Conservation (phyloP, 164 flowering plant species). For the Tetracentron sinense region DNA sequence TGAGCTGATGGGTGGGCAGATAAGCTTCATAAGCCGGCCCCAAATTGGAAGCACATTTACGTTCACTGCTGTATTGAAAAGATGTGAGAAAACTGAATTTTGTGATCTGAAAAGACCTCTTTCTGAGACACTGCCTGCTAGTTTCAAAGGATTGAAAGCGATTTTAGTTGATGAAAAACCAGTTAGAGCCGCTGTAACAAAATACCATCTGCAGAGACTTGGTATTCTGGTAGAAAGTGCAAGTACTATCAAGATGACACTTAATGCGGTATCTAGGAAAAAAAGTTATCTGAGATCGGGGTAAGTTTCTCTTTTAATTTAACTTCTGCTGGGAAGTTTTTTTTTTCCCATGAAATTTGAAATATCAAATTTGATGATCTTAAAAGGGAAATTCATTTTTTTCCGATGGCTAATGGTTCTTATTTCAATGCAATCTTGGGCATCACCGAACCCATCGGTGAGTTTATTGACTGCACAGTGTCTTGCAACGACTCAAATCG, state of each 20-base stretch:
- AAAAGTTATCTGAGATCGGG: conserved; percentile 39
- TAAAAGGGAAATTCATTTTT: not conserved
- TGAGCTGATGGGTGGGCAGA: conserved; percentile 87
- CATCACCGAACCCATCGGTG: not conserved
- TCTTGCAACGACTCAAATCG: not conserved
- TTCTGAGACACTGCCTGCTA: conserved; percentile 45
- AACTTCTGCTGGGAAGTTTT: not conserved
- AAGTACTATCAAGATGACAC: conserved; percentile 36
- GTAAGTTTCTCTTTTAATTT: conserved; percentile 31
- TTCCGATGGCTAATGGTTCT: not conserved
- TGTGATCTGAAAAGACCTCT: conserved; percentile 36
- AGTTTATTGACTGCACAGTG: no score
- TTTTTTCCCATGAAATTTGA: not conserved
- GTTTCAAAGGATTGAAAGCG: conserved; percentile 70
- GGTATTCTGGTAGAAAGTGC: conserved; percentile 61
- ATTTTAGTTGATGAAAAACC: conserved; percentile 71
- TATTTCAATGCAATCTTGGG: not conserved
- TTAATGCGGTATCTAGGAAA: conserved; percentile 29
- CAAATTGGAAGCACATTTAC: conserved; percentile 86
- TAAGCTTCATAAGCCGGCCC: conserved; percentile 72
- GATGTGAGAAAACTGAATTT: conserved; percentile 35
- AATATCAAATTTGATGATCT: not conserved
- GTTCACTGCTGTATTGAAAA: conserved; percentile 58
- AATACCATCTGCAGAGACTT: conserved; percentile 77
- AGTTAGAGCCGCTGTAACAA: conserved; percentile 83